Evolutionary conservation across 2,329 filamentous ascomycete genomes (phyloP), one percentile per base, ranked within the genome.

Genomic region (Sporothrix dimorphospora): DNA sequence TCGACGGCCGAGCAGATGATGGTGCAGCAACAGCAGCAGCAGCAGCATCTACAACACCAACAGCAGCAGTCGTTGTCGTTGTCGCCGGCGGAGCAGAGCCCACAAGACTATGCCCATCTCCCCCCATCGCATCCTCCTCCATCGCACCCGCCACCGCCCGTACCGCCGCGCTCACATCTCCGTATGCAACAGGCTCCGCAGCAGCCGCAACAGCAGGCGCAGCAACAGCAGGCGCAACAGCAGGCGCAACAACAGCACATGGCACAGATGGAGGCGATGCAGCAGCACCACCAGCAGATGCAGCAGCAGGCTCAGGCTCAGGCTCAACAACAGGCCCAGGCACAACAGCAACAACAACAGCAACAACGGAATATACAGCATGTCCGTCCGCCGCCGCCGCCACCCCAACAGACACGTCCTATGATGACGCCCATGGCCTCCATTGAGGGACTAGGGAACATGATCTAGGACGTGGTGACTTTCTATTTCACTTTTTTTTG

Each of bases 391-490:
- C 76, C 77, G 1, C 76, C 73, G 14, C 74, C 78, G 27, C 75
- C 76, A 2, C 76, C 77, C 49, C 78, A 79, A 14, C 79, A 67
- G 78, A 34, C 68, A 59, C 45, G 16, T 40, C 61, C 68, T 2
- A 65, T 70, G 40, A 68, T 68, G 61, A 53, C 81, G 70, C 76
- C 78, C 1, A 79, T 82, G 73, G 79, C 77, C 53, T 77, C 81
- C 4, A 76, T 83, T 53, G 81, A 85, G 45, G 81, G 80, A 40
- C 77, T 83, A 42, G 78, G 82, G 16, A 85, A 83, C 71, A 85
- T 86, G 84, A 86, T 85, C 75, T 85, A 78, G 53, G 55, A 47
- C 30, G 5, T n/a, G 21, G 12, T 5, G 3, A 11, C 40, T 49
- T 7, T 27, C 1, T 57, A 40, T 34, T 69, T 19, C 5, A 1